Conservation (phyloP, 2,329 filamentous ascomycete genomes). For the Colletotrichum caudatum region DNA sequence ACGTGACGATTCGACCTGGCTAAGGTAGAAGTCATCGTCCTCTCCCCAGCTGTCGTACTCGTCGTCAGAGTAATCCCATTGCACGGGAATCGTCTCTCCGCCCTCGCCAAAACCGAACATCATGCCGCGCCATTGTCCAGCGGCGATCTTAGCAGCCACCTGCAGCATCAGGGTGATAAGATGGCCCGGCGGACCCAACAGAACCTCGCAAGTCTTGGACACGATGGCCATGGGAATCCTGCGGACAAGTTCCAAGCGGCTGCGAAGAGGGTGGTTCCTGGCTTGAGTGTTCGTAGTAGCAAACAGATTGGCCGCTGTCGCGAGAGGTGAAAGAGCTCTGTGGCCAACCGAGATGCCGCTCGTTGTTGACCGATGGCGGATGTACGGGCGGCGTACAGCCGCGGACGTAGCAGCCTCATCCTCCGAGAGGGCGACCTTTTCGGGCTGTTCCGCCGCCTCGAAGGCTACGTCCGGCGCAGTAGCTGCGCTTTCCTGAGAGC, state of each 20-base stretch:
- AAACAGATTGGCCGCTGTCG: slow-evolving; percentile 75
- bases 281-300: slow-evolving; percentile 56
- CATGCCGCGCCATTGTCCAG: slow-evolving; percentile 72
- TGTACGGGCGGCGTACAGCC: slow-evolving; percentile 53
- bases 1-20: slow-evolving; percentile 52
- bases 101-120: slow-evolving; percentile 66
- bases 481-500: slow-evolving; percentile 47
- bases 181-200: slow-evolving; percentile 84
- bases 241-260: slow-evolving; percentile 59
- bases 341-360: slow-evolving; percentile 62
- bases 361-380: slow-evolving; percentile 68
- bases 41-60: slow-evolving; percentile 67
- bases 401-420: slow-evolving; percentile 43
- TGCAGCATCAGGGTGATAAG: slow-evolving; percentile 83
- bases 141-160: slow-evolving; percentile 81
- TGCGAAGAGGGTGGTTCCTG: slow-evolving; percentile 49
- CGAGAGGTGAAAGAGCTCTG: slow-evolving; percentile 74
- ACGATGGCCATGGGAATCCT: slow-evolving; percentile 74
- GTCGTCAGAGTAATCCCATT: slow-evolving; percentile 73
- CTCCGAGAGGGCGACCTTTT: slow-evolving; percentile 28
- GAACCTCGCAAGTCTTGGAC: slow-evolving; percentile 79
- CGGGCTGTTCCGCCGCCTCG: slow-evolving; percentile 29
- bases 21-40: slow-evolving; percentile 62
- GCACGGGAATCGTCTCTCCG: slow-evolving; percentile 66
- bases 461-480: slow-evolving; percentile 42